Evolutionary conservation across 2,329 filamentous ascomycete species (phyloP).

Genomic region (Chaetomiaceae sp.): DNA sequence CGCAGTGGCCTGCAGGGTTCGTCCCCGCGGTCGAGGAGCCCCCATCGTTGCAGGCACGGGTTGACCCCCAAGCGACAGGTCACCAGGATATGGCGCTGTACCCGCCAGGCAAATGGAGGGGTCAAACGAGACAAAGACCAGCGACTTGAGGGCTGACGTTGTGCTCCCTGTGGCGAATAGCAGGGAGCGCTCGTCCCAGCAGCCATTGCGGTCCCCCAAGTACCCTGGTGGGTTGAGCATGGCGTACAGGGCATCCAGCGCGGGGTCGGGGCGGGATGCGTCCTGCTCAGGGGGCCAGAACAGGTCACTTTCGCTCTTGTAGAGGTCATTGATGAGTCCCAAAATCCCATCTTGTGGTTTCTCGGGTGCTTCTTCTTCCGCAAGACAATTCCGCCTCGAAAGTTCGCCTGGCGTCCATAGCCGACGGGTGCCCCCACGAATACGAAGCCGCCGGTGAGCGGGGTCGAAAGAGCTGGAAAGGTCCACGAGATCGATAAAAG

Average conservation of each 20-base stretch:
- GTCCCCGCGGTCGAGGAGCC: background rate
- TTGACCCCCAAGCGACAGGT: background rate
- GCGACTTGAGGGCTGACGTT: slow-evolving; percentile 27
- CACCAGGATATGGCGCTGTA: slow-evolving; percentile 24
- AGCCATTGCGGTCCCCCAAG: slow-evolving; percentile 36
- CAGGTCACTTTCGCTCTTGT: slow-evolving; percentile 23
- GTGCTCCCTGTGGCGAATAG: slow-evolving; percentile 38
- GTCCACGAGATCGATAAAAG: slow-evolving; percentile 58
- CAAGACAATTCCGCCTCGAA: slow-evolving; percentile 13
- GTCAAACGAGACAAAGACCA: slow-evolving; percentile 43
- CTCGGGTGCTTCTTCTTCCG: background rate
- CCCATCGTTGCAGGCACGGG: background rate
- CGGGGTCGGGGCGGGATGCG: slow-evolving; percentile 20
- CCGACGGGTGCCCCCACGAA: slow-evolving; percentile 40
- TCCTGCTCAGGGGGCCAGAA: slow-evolving; percentile 34
- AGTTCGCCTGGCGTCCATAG: slow-evolving; percentile 21
- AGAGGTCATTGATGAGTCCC: slow-evolving; percentile 24
- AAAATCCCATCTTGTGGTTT: slow-evolving; percentile 15
- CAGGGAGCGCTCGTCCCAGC: slow-evolving; percentile 44
- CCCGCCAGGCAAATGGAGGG: slow-evolving; percentile 33
- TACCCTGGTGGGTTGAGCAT: slow-evolving; percentile 38
- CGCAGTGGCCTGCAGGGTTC: slow-evolving; percentile 8
- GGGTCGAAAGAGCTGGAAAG: slow-evolving; percentile 35
- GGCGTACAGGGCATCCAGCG: slow-evolving; percentile 33
- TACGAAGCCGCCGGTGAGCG: slow-evolving; percentile 44